Evolutionary conservation across 129 eudicot species (phyloP).

Genomic region (Saposhnikovia divaricata): DNA sequence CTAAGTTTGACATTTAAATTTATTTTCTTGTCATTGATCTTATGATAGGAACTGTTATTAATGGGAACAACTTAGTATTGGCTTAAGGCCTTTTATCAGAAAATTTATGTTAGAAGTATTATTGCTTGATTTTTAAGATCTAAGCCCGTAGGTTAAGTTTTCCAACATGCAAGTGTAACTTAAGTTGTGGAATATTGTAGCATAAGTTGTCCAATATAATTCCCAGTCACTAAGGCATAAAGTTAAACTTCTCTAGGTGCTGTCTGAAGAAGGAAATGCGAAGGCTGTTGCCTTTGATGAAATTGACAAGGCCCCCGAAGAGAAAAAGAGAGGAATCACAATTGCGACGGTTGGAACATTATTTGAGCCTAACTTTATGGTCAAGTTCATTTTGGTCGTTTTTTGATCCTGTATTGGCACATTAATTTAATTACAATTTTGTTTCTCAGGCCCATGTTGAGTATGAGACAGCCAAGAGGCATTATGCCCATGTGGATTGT

Average conservation of each 20-base stretch:
- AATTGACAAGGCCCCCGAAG: conserved; percentile 97
- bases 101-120: not conserved
- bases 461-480: conserved; percentile 86
- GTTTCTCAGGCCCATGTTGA: conserved; percentile 87
- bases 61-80: not conserved
- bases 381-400: not conserved
- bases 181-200: not conserved
- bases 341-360: conserved; percentile 58
- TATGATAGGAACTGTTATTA: not conserved
- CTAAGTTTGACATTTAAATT: not conserved
- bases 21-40: not conserved
- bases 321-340: conserved; percentile 94
- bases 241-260: conserved; percentile 36
- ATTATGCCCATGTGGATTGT: conserved; percentile 96
- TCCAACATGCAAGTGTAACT: not conserved
- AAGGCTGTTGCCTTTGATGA: conserved; percentile 92
- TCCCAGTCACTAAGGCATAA: not conserved
- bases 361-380: not conserved
- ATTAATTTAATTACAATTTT: not conserved
- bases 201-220: not conserved
- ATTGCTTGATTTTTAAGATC: not conserved
- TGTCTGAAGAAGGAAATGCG: conserved; percentile 93
- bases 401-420: not conserved
- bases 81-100: too few species aligned
- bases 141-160: not conserved